Evolutionary conservation across 73 alveolate genomes (phyloP).

Genomic region (Halteria grandinella): DNA sequence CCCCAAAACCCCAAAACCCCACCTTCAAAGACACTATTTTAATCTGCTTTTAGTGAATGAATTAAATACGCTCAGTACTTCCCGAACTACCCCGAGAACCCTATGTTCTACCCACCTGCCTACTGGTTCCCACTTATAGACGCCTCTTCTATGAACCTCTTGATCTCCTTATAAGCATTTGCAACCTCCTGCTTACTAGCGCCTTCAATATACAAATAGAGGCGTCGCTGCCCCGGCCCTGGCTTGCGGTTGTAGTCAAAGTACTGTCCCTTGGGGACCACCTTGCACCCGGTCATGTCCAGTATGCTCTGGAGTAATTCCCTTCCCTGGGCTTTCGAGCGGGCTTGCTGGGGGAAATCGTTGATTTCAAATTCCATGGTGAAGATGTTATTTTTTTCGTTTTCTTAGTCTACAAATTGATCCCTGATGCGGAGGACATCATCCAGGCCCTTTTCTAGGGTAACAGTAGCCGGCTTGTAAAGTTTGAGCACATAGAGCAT

Average conservation of each 20-base stretch:
- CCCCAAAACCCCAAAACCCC: constrained; percentile 34
- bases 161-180: constrained; percentile 91
- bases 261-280: constrained; percentile 83
- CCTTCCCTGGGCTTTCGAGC: constrained; percentile 85
- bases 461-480: constrained; percentile 82
- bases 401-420: constrained; percentile 88
- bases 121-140: constrained; percentile 60
- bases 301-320: constrained; percentile 85
- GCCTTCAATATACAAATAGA: constrained; percentile 90
- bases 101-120: neutral
- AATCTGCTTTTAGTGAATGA: neutral
- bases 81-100: constrained; percentile 33
- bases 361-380: constrained; percentile 94
- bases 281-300: constrained; percentile 91
- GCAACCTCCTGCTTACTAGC: constrained; percentile 87
- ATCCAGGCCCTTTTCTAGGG: constrained; percentile 89
- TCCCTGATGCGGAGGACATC: constrained; percentile 86
- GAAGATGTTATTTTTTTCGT: constrained; percentile 80
- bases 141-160: constrained; percentile 85
- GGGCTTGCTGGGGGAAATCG: constrained; percentile 94
- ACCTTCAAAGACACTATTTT: neutral
- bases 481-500: constrained; percentile 82
- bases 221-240: constrained; percentile 88
- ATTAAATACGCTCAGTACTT: neutral
- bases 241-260: constrained; percentile 88